A percentile compares a stretch with the other conserved stretches of the same genome.
Conservation (phyloP, 1,284 basidiomycete species). For the Pholiota adiposa region DNA sequence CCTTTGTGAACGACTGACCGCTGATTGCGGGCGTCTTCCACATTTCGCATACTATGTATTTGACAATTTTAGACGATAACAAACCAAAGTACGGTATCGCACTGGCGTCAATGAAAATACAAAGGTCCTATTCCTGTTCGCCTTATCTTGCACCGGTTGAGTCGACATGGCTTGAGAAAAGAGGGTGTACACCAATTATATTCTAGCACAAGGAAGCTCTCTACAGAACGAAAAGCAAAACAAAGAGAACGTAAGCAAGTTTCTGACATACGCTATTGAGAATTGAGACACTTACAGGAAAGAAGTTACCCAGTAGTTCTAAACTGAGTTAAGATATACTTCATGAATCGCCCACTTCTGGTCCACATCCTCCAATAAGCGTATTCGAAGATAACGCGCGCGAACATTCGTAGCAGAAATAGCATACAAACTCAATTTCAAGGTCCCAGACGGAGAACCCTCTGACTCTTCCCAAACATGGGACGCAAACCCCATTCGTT, state of each 20-base stretch:
- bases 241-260: not conserved
- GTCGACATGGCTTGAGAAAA: not conserved
- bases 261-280: not conserved
- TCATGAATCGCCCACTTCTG: slow-evolving; percentile 51
- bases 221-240: not conserved
- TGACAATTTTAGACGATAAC: not conserved
- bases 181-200: not conserved
- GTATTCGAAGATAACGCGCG: slow-evolving; percentile 42
- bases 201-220: not conserved
- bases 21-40: not conserved
- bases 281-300: not conserved
- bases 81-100: not conserved
- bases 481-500: too few species aligned
- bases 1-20: not conserved
- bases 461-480: too few species aligned
- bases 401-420: slow-evolving; percentile 2
- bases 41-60: not conserved
- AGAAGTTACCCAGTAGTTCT: not conserved
- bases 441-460: too few species aligned
- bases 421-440: not conserved
- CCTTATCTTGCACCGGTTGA: not conserved
- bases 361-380: slow-evolving; percentile 32
- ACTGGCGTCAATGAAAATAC: not conserved
- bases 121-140: not conserved
- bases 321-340: slow-evolving; percentile 41